Evolutionary conservation across 495 filamentous ascomycete species (phyloP).

Genomic region (Aspergillus incahuasiensis): DNA sequence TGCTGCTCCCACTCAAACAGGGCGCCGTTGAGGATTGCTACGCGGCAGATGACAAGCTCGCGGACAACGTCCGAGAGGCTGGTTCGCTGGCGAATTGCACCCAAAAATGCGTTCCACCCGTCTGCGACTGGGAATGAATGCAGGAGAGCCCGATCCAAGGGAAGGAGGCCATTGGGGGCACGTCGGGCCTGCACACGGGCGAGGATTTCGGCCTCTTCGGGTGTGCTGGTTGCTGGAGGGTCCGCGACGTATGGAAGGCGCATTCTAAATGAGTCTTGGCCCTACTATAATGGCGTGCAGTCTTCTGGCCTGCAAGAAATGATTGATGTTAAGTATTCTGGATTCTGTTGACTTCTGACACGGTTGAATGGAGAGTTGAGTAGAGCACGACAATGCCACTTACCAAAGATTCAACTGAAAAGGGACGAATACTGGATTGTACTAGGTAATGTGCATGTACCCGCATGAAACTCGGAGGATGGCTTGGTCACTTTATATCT

Average conservation of each 20-base stretch:
- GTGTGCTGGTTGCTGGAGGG: slow-evolving; percentile 45
- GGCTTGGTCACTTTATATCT: neutral
- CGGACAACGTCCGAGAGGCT: slow-evolving; percentile 53
- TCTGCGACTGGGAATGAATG: slow-evolving; percentile 69
- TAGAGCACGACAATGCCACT: too few relatives aligned
- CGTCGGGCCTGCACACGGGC: slow-evolving; percentile 59
- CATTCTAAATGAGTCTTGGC: slow-evolving; percentile 42
- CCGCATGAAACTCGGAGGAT: neutral
- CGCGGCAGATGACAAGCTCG: slow-evolving; percentile 70
- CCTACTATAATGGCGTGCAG: neutral
- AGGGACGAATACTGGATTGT: too few relatives aligned
- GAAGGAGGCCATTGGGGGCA: slow-evolving; percentile 57
- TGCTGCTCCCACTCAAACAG: slow-evolving; percentile 80
- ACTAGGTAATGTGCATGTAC: neutral
- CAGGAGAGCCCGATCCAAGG: slow-evolving; percentile 67
- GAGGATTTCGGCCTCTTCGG: slow-evolving; percentile 52
- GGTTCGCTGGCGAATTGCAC: slow-evolving; percentile 65
- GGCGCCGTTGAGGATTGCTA: slow-evolving; percentile 68
- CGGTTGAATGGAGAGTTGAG: too few relatives aligned
- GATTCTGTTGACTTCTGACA: neutral
- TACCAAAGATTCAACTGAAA: too few relatives aligned
- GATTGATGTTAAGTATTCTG: neutral
- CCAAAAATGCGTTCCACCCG: slow-evolving; percentile 78
- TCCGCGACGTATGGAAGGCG: slow-evolving; percentile 65
- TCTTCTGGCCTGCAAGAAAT: neutral